phyloP scores from a whole-genome alignment of 2,329 filamentous ascomycete species.

The Neofusicoccum sp. region DNA sequence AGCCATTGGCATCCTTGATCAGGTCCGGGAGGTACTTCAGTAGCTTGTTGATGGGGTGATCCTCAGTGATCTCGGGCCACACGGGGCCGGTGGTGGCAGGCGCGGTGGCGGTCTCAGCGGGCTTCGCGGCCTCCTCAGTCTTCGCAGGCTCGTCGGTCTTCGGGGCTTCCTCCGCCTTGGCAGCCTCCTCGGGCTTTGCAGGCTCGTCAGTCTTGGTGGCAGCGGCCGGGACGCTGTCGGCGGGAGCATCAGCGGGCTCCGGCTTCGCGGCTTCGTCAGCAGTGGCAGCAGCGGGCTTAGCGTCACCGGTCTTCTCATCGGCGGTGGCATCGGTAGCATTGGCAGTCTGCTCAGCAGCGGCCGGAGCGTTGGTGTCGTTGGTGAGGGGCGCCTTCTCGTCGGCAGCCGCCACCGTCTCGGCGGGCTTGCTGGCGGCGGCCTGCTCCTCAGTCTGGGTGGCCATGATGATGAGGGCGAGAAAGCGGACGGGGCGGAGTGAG shows the following conservation, averaged over 20 bases:
- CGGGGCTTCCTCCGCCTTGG: background rate
- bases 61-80: slow-evolving; percentile 38
- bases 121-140: background rate
- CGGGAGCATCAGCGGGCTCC: background rate
- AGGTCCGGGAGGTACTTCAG: slow-evolving; percentile 59
- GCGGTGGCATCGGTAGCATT: background rate
- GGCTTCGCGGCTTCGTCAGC: background rate
- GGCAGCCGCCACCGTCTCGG: background rate
- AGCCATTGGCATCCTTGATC: slow-evolving; percentile 50
- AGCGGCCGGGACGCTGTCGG: background rate
- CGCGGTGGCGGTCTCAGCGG: background rate
- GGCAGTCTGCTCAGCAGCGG: background rate
- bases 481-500: background rate
- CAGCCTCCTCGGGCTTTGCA: background rate
- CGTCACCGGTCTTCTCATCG: background rate
- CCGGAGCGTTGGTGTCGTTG: background rate
- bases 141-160: background rate
- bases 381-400: background rate
- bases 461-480: background rate
- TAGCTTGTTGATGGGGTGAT: slow-evolving; percentile 54
- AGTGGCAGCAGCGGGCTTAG: background rate
- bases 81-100: background rate
- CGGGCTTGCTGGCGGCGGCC: background rate
- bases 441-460: background rate
- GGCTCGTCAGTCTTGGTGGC: background rate